Conservation (phyloP, 2,329 filamentous ascomycete genomes). For the Akanthomyces uredinophilus region DNA sequence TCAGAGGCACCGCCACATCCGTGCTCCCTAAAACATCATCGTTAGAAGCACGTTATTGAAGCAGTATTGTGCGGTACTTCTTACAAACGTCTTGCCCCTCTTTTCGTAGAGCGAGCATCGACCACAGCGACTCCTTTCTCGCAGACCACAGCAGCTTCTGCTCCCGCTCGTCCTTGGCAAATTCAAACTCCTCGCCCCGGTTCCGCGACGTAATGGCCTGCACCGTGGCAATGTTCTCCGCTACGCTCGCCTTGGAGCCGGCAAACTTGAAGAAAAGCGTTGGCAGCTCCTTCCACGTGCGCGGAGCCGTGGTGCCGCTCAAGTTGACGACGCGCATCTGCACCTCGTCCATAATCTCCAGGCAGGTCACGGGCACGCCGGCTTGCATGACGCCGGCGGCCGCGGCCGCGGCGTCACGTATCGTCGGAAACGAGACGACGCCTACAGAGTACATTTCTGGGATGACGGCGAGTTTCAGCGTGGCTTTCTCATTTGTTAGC, state of each 20-base stretch:
- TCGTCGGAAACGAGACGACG: conserved; percentile 72
- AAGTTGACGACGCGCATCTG: conserved; percentile 81
- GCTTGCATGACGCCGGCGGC: conserved; percentile 72
- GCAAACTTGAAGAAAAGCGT: conserved; percentile 85
- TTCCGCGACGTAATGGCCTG: conserved; percentile 61
- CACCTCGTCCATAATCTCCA: conserved; percentile 86
- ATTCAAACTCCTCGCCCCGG: conserved; percentile 65
- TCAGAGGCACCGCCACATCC: conserved; percentile 79
- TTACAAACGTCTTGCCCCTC: conserved; percentile 57
- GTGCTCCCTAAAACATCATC: conserved; percentile 55
- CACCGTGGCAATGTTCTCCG: conserved; percentile 69
- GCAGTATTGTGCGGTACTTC: too few species aligned
- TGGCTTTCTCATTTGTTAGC: conserved; percentile 41
- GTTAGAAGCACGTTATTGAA: background rate
- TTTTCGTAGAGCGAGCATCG: conserved; percentile 65
- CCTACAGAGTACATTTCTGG: conserved; percentile 73
- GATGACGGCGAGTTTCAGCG: conserved; percentile 71
- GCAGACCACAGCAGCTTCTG: conserved; percentile 75
- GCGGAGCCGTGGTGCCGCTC: conserved; percentile 61
- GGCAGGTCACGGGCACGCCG: conserved; percentile 67
- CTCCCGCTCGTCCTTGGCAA: conserved; percentile 66
- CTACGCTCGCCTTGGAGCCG: conserved; percentile 71
- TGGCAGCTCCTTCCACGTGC: conserved; percentile 68
- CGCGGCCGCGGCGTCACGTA: conserved; percentile 69
- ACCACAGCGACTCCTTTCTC: conserved; percentile 79